Percentiles rank a stretch among this genome's conserved stretches.
Conservation (phyloP, 2,329 filamentous ascomycete genomes). For the Xylariomycetidae sp. region DNA sequence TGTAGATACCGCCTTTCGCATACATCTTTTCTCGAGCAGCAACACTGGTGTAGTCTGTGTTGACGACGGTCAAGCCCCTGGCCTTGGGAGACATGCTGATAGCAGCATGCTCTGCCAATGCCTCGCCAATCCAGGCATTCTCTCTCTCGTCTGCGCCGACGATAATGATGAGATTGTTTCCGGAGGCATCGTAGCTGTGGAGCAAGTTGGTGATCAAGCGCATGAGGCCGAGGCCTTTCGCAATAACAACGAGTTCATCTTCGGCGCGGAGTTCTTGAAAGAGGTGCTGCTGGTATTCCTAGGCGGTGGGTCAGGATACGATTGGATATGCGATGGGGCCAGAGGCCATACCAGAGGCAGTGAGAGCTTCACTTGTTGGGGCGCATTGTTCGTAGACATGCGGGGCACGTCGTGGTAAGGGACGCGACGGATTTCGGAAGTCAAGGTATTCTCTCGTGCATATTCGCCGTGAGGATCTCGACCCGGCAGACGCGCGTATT, state of each 20-base stretch:
- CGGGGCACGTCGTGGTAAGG: conserved; percentile 25
- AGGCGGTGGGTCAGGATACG: conserved; percentile 1
- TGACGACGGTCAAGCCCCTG: conserved; percentile 83
- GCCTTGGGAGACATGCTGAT: conserved; percentile 79
- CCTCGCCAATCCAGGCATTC: conserved; percentile 95
- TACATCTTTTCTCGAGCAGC: conserved; percentile 89
- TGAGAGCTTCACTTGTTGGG: conserved; percentile 74
- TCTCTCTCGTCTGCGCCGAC: conserved; percentile 89
- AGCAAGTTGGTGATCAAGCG: conserved; percentile 93
- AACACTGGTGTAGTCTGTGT: conserved; percentile 90
- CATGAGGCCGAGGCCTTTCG: conserved; percentile 85
- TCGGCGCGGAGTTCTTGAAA: conserved; percentile 86
- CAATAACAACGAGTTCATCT: conserved; percentile 91
- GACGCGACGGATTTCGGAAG: conserved; percentile 10
- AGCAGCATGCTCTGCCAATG: conserved; percentile 89
- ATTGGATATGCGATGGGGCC: conserved; percentile 6
- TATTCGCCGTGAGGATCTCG: conserved; percentile 13
- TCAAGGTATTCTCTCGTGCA: too few relatives aligned
- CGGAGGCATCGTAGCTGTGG: conserved; percentile 93
- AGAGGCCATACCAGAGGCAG: conserved; percentile 60
- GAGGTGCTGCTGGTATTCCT: conserved; percentile 91
- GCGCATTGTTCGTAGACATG: conserved; percentile 51
- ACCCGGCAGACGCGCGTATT: too few relatives aligned
- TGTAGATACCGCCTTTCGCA: conserved; percentile 82
- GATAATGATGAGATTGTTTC: conserved; percentile 85